A percentile compares a stretch with the other conserved stretches of the same genome.
These are phyloP conservation scores for Cinnamomum micranthum DNA, from an alignment of 164 flowering plant species.

Conservation along the genomic window DNA sequence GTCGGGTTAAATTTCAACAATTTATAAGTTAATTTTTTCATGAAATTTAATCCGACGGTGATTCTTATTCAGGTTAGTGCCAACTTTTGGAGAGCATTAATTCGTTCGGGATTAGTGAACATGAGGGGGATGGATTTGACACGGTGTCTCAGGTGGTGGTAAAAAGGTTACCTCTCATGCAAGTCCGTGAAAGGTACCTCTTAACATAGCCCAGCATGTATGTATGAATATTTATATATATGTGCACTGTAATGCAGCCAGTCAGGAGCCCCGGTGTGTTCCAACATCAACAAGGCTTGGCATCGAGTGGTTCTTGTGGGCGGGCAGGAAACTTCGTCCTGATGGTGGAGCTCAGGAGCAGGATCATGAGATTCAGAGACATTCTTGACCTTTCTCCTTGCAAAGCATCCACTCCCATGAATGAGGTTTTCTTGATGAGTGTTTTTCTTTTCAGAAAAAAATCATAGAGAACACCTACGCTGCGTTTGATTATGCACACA, in stretches of 20 bases:
- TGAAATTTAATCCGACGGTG: no score
- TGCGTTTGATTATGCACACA: neutral
- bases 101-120: no score
- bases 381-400: slow-evolving; percentile 61
- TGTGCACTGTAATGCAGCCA: slow-evolving; percentile 12
- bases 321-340: slow-evolving; percentile 30
- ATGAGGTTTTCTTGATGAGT: slow-evolving; percentile 37
- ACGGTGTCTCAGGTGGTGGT: no score
- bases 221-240: neutral
- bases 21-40: no score
- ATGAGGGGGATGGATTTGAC: no score
- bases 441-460: slow-evolving; percentile 3
- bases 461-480: neutral
- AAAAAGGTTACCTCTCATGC: no score
- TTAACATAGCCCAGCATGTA: neutral
- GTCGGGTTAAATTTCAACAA: no score
- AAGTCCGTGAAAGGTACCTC: no score
- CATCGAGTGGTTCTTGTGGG: slow-evolving; percentile 17
- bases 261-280: slow-evolving; percentile 5
- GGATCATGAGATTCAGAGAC: slow-evolving; percentile 59
- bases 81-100: no score
- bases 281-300: slow-evolving; percentile 19
- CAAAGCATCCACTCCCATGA: slow-evolving; percentile 32
- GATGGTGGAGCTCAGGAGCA: slow-evolving; percentile 53
- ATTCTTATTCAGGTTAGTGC: no score